Conservation (phyloP, 768 basidiomycete species). For the Mycena alexandri region DNA sequence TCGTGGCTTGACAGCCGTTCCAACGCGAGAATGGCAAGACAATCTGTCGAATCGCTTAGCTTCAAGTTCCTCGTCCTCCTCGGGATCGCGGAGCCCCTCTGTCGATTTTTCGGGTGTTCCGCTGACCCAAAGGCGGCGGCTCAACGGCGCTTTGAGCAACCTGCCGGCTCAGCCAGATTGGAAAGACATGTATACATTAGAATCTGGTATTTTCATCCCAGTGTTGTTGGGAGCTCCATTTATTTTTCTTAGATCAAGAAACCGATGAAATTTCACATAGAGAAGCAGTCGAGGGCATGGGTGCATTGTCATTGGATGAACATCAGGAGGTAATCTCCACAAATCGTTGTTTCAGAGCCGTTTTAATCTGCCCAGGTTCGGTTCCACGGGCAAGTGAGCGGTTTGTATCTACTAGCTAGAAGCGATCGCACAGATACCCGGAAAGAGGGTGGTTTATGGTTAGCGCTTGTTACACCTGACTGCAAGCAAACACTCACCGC, state of each 20-base stretch:
- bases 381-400: conserved; percentile 85
- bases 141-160: conserved; percentile 50
- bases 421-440: conserved; percentile 76
- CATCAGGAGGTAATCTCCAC: conserved; percentile 69
- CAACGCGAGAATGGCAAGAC: conserved; percentile 86
- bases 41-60: conserved; percentile 70
- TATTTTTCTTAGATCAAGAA: conserved; percentile 44
- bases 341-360: conserved; percentile 3
- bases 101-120: conserved; percentile 50
- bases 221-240: not conserved
- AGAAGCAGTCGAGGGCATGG: conserved; percentile 69
- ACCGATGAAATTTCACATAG: conserved; percentile 51
- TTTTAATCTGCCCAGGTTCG: conserved; percentile 68
- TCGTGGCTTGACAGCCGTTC: conserved; percentile 69
- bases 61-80: conserved; percentile 40
- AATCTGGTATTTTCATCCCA: conserved; percentile 51
- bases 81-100: conserved; percentile 41
- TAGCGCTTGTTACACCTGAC: conserved; percentile 35
- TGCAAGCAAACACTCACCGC: conserved; percentile 33
- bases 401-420: conserved; percentile 78
- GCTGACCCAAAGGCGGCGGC: conserved; percentile 60
- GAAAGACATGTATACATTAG: conserved; percentile 73
- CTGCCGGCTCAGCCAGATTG: conserved; percentile 58
- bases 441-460: conserved; percentile 79
- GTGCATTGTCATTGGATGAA: conserved; percentile 81